These are phyloP conservation scores for Aspergillus wentii DNA, from an alignment of 495 filamentous ascomycete genomes.

Conservation along the genomic window DNA sequence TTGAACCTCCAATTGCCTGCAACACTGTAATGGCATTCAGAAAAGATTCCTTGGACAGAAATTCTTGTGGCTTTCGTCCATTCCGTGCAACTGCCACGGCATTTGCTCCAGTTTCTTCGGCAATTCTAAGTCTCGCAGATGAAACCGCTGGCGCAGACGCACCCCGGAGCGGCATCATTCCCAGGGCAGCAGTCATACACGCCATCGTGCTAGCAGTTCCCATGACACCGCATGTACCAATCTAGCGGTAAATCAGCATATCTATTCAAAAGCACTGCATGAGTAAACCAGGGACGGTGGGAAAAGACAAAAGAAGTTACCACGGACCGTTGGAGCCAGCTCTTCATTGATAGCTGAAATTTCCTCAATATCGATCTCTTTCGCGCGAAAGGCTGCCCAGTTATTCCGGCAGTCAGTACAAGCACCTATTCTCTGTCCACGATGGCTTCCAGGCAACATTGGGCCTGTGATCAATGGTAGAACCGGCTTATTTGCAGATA, in stretches of 20 bases:
- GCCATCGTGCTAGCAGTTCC: slow-evolving; percentile 69
- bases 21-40: slow-evolving; percentile 64
- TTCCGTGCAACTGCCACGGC: slow-evolving; percentile 44
- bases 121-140: slow-evolving; percentile 56
- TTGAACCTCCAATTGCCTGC: slow-evolving; percentile 65
- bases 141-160: slow-evolving; percentile 63
- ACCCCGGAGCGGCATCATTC: slow-evolving; percentile 57
- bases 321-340: slow-evolving; percentile 57
- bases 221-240: slow-evolving; percentile 66
- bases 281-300: too few species aligned
- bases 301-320: not conserved
- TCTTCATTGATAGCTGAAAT: slow-evolving; percentile 63
- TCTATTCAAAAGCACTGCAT: not conserved
- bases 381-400: slow-evolving; percentile 60
- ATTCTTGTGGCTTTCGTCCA: slow-evolving; percentile 43
- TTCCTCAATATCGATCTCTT: slow-evolving; percentile 59
- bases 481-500: slow-evolving; percentile 64
- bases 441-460: slow-evolving; percentile 62
- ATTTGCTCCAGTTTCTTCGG: slow-evolving; percentile 56
- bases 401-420: slow-evolving; percentile 66
- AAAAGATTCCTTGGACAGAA: slow-evolving; percentile 59
- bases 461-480: slow-evolving; percentile 60
- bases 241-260: slow-evolving; percentile 23
- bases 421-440: slow-evolving; percentile 54
- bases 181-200: slow-evolving; percentile 57